These are phyloP conservation scores for Tetraselmis striata DNA, from an alignment of 139 green algal species.

Conservation along the genomic window DNA sequence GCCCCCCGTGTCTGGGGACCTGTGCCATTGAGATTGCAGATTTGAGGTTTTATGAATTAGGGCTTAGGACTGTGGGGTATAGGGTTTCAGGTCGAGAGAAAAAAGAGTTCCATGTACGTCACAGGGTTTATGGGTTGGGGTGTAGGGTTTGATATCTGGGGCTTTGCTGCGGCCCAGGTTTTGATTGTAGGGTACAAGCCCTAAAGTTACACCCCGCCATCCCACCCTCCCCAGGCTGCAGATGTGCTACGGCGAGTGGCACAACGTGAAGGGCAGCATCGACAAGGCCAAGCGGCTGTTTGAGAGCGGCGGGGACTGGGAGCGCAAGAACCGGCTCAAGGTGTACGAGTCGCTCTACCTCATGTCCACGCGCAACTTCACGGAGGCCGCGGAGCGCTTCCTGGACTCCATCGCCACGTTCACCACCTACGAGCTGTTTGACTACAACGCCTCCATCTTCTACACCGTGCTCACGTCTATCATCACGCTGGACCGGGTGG, in stretches of 20 bases:
- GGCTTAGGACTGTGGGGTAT: neutral
- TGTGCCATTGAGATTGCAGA: neutral
- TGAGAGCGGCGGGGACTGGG: slow-evolving; percentile 92
- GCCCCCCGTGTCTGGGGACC: neutral
- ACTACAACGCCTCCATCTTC: slow-evolving; percentile 80
- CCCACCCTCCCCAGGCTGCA: slow-evolving; percentile 51
- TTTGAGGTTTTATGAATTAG: neutral
- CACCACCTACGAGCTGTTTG: slow-evolving; percentile 88
- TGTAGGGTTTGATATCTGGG: too few relatives aligned
- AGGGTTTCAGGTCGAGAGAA: neutral
- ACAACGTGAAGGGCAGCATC: slow-evolving; percentile 60
- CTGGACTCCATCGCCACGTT: slow-evolving; percentile 95
- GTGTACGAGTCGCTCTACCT: slow-evolving; percentile 91
- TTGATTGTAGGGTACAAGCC: neutral
- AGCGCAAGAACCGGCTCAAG: slow-evolving; percentile 98
- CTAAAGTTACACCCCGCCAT: neutral
- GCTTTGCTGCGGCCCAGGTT: too few relatives aligned
- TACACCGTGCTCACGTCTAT: slow-evolving; percentile 83
- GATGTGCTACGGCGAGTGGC: slow-evolving; percentile 68
- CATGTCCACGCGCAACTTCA: slow-evolving; percentile 81
- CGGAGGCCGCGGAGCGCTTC: slow-evolving; percentile 77
- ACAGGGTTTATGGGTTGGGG: too few relatives aligned
- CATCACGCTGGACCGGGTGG: slow-evolving; percentile 57
- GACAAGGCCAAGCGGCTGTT: slow-evolving; percentile 63
- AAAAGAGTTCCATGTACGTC: neutral